These are phyloP conservation scores for Malus domestica DNA, from an alignment of 306 rosid genomes.

Conservation along the genomic window DNA sequence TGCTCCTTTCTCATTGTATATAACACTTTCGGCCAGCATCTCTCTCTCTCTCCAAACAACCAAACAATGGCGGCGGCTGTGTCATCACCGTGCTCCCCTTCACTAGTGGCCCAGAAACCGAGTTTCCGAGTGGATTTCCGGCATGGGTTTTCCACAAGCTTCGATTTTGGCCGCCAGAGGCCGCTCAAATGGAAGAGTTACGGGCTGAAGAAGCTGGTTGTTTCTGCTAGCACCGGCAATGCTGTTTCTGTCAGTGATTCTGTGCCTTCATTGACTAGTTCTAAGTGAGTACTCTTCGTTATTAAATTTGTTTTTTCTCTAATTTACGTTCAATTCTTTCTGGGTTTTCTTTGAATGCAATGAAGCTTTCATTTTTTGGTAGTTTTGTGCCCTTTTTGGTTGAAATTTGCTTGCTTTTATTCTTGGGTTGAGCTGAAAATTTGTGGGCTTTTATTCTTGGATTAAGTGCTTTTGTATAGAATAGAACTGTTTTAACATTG, in stretches of 20 bases:
- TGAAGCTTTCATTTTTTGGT: background rate
- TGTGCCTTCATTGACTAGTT: conserved; percentile 13
- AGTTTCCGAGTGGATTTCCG: conserved; percentile 1
- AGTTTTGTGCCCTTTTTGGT: background rate
- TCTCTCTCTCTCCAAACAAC: background rate
- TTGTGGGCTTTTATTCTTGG: background rate
- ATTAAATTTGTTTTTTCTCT: background rate
- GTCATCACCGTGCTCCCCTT: conserved; percentile 6
- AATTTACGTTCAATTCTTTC: background rate
- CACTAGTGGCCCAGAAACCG: conserved; percentile 8
- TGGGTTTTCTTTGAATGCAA: background rate
- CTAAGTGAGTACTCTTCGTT: conserved; percentile 15
- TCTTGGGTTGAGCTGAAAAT: background rate
- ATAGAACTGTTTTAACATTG: conserved; percentile 6
- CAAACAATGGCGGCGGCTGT: conserved; percentile 24
- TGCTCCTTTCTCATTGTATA: background rate
- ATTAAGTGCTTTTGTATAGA: conserved; percentile 1
- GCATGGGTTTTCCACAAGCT: conserved; percentile 17
- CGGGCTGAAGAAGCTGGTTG: conserved; percentile 13
- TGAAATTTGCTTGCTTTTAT: background rate
- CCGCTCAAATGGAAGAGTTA: conserved; percentile 13
- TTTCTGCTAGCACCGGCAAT: conserved; percentile 21
- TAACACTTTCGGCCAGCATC: background rate
- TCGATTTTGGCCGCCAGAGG: background rate
- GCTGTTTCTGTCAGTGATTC: conserved; percentile 24